phyloP scores from a whole-genome alignment of 192 early-diverging fungal species.

The Coemansia reversa region DNA sequence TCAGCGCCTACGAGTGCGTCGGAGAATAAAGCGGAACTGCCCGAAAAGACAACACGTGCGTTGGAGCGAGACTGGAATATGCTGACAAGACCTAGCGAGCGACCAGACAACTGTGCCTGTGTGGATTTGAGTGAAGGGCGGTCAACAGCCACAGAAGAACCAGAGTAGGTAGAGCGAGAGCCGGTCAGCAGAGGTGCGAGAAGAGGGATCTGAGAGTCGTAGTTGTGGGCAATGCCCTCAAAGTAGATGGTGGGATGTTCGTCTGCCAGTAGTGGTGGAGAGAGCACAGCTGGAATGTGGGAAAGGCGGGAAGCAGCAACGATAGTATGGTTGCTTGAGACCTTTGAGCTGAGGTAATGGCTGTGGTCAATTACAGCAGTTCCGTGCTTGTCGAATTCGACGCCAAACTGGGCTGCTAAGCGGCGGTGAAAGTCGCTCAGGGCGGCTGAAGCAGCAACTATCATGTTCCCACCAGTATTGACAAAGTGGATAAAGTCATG shows the following conservation, averaged over 20 bases:
- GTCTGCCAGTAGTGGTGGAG: conserved; percentile 1
- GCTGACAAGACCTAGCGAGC: conserved; percentile 69
- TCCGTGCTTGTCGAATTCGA: conserved; percentile 75
- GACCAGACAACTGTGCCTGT: conserved; percentile 53
- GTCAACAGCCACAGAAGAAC: background rate
- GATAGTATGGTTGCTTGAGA: conserved; percentile 56
- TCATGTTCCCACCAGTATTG: conserved; percentile 86
- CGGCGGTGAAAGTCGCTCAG: conserved; percentile 71
- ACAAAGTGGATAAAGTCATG: conserved; percentile 78
- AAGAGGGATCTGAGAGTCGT: conserved; percentile 65
- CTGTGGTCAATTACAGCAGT: conserved; percentile 74
- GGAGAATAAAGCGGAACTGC: conserved; percentile 80
- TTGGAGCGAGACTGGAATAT: conserved; percentile 88
- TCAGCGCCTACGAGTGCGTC: conserved; percentile 59
- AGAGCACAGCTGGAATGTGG: conserved; percentile 42
- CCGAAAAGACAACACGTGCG: conserved; percentile 81
- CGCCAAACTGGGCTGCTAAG: conserved; percentile 86
- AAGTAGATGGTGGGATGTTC: conserved; percentile 53
- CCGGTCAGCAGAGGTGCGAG: conserved; percentile 63
- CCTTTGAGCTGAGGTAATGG: conserved; percentile 48
- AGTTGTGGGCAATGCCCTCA: conserved; percentile 74
- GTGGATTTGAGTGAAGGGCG: background rate
- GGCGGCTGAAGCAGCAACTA: conserved; percentile 69
- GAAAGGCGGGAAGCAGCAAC: conserved; percentile 57
- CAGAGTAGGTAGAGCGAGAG: conserved; percentile 65